Conservation (phyloP, 306 rosid genomes). For the Echinosophora koreensis region DNA sequence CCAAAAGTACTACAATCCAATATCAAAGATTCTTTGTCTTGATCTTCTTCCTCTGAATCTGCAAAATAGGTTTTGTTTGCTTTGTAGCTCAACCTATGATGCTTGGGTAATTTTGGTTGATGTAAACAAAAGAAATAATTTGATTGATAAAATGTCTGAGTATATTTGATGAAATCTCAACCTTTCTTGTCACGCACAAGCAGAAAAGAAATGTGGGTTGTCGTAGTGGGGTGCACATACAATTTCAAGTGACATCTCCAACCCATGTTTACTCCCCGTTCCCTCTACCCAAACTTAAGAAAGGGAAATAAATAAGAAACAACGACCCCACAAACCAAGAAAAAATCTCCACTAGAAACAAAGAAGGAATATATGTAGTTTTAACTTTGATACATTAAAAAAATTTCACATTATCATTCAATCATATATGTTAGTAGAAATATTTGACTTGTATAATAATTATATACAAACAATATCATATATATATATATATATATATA, state of each 20-base stretch:
- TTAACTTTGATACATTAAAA: no score
- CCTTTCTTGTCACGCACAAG: conserved; percentile 42
- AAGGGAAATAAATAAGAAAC: background rate
- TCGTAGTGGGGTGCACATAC: conserved; percentile 67
- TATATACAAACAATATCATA: no score
- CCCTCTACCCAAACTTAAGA: conserved; percentile 38
- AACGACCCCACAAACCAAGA: conserved; percentile 32
- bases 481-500: no score
- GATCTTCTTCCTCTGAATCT: conserved; percentile 44
- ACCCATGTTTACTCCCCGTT: conserved; percentile 49
- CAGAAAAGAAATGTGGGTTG: conserved; percentile 54
- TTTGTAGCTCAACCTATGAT: conserved; percentile 31
- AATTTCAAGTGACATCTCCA: conserved; percentile 53
- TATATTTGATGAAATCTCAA: conserved; percentile 48
- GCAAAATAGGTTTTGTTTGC: conserved; percentile 44
- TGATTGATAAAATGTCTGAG: conserved; percentile 49
- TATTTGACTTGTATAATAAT: no score
- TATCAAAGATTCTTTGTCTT: conserved; percentile 50
- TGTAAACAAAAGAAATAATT: conserved; percentile 36
- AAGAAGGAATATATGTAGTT: background rate
- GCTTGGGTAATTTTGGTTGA: conserved; percentile 44
- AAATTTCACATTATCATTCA: no score
- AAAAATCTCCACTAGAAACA: background rate
- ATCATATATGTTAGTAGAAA: no score
- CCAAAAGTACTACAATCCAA: conserved; percentile 39